phyloP scores from a whole-genome alignment of 331 rosid genomes.

The Acacia concinna region DNA sequence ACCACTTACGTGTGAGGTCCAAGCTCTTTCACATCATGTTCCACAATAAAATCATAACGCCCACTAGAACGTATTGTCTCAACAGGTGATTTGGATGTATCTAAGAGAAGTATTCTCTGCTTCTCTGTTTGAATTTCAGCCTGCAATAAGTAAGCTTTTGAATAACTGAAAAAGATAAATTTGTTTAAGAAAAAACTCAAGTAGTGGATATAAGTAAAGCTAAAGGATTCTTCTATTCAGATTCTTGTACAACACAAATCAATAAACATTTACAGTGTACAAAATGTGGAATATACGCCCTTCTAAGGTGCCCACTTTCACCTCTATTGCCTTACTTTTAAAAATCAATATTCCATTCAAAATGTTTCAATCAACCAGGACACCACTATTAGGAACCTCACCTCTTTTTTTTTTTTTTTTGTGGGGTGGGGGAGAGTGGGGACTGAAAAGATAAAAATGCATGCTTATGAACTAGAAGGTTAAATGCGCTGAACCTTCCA shows the following conservation, averaged over 20 bases:
- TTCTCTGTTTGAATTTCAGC: conserved; percentile 98
- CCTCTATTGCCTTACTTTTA: too few species aligned
- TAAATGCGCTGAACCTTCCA: not conserved
- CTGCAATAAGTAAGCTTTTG: conserved; percentile 39
- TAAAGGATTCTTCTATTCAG: not conserved
- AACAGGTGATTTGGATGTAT: conserved; percentile 92
- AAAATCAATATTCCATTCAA: too few species aligned
- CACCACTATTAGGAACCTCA: too few species aligned
- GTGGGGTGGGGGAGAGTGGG: not conserved
- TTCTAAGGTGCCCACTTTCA: too few species aligned
- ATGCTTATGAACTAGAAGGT: not conserved
- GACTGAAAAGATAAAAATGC: not conserved
- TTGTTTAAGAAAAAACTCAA: not conserved
- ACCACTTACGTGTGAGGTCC: conserved; percentile 91
- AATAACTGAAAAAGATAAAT: not conserved
- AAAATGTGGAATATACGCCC: too few species aligned
- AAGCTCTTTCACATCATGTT: conserved; percentile 95
- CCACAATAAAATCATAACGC: conserved; percentile 94
- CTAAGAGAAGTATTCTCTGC: conserved; percentile 89
- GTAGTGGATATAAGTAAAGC: not conserved
- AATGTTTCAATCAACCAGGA: too few species aligned
- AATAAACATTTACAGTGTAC: not conserved
- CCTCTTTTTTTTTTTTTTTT: not conserved
- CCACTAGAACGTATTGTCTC: conserved; percentile 93
- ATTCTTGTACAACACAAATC: conserved; percentile 6